Evolutionary conservation across 495 filamentous ascomycete species (phyloP), one percentile per base, ranked within the genome.

Genomic region (Aspergillus haitiensis): DNA sequence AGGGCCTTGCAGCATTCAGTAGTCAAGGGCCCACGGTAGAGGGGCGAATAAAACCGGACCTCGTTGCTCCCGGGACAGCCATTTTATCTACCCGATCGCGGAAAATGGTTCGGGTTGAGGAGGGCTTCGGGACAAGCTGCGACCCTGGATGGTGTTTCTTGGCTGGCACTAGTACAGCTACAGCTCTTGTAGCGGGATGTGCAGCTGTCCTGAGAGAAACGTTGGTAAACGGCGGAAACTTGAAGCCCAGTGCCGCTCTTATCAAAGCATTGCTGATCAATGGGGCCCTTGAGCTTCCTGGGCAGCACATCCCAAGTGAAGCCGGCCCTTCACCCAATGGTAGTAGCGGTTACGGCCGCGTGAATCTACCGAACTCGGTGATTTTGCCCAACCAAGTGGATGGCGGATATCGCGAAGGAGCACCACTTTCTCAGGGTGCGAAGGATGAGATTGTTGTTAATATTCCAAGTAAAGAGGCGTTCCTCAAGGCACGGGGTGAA

Each of bases 191-290:
- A 3, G 59, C 59, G 33, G 59, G 62, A 4, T 58, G 62, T 48
- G 44, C 18, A 7, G 62, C 62, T 15, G 53, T 65, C 10, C 44
- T 58, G 45, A 31, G 55, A 16, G 44, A 58, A 27, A 32, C 46
- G 12, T 45, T 64, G 18, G 37, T 61, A 15, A 44, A 53, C 2
- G 27, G 51, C 18, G 55, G 61, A 33, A 34, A 34, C 5, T 9
- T 4, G 39, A 49, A 66, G 16, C 64, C 64, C 6, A 60, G 50
- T 5, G 64, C 35, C 8, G 51, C 62, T 10, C 44, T 67, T 13
- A 34, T 67, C 40, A 67, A 67, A 45, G 65, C 62, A 16, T 55
- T 65, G 11, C 34, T 67, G 6, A 62, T 64, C 42, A 67, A 65
- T 39, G 62, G 62, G n/a, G 58, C 65, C 16, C 45, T 54, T 32